A percentile compares a stretch with the other conserved stretches of the same genome.
These are phyloP conservation scores for Sporothrix brasiliensis DNA, from an alignment of 2,329 filamentous ascomycete genomes.

Conservation along the genomic window DNA sequence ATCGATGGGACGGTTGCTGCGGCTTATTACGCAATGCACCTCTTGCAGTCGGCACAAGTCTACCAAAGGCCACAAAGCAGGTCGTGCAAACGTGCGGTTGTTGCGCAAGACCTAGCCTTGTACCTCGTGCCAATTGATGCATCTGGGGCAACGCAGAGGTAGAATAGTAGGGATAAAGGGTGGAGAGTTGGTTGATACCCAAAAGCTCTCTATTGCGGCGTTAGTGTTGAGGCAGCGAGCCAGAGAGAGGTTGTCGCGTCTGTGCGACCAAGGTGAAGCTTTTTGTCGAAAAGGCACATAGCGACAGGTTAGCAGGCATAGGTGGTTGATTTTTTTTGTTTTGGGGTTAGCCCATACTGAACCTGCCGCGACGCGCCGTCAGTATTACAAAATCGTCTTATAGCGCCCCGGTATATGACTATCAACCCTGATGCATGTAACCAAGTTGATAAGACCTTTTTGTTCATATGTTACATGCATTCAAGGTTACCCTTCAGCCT, in stretches of 20 bases:
- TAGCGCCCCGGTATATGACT: background rate
- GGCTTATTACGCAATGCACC: background rate
- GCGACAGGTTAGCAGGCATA: background rate
- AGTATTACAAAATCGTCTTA: background rate
- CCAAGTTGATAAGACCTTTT: no score
- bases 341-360: background rate
- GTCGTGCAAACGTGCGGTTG: conserved; percentile 25
- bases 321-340: background rate
- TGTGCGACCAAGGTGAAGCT: conserved; percentile 4
- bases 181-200: background rate
- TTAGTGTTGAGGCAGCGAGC: background rate
- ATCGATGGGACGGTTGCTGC: background rate
- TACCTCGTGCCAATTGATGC: conserved; percentile 26
- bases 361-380: conserved; percentile 17
- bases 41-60: background rate
- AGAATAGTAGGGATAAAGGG: background rate
- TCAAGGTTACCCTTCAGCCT: no score
- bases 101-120: conserved; percentile 16
- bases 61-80: conserved; percentile 4
- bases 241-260: background rate
- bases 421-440: no score
- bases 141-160: conserved; percentile 10
- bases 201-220: background rate
- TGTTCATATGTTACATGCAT: no score
- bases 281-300: background rate